Evolutionary conservation across 306 rosid species (phyloP).

Genomic region (Vachellia pachyceras): DNA sequence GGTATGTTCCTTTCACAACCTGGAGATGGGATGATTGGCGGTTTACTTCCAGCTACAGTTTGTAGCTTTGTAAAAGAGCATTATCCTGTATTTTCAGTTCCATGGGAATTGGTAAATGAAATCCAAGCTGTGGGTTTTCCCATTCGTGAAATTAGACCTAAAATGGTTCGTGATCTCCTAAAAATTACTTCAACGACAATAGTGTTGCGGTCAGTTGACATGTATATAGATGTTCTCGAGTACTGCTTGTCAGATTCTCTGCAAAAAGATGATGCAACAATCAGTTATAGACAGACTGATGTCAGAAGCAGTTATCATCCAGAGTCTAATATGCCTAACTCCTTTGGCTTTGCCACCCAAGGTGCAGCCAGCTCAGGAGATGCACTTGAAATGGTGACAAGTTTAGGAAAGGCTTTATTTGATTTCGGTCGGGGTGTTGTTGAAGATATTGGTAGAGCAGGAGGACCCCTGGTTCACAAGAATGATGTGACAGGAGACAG

Average conservation of each 20-base stretch:
- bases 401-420: constrained; percentile 90
- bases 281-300: constrained; percentile 43
- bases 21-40: constrained; percentile 77
- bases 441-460: constrained; percentile 89
- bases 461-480: constrained; percentile 62
- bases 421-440: constrained; percentile 98
- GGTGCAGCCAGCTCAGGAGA: constrained; percentile 87
- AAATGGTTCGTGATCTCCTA: constrained; percentile 90
- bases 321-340: constrained; percentile 49
- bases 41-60: constrained; percentile 91
- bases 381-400: constrained; percentile 96
- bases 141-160: constrained; percentile 86
- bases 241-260: constrained; percentile 90
- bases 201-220: constrained; percentile 79
- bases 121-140: constrained; percentile 84
- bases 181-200: constrained; percentile 69
- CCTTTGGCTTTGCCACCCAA: constrained; percentile 55
- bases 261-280: constrained; percentile 48
- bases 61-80: constrained; percentile 98
- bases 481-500: constrained; percentile 50
- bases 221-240: constrained; percentile 92
- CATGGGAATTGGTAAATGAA: constrained; percentile 94
- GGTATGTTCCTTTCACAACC: constrained; percentile 99
- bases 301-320: constrained; percentile 52
- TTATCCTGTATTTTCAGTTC: constrained; percentile 96